Conservation (phyloP, 2,329 filamentous ascomycete genomes). For the Colletotrichum falcatum region DNA sequence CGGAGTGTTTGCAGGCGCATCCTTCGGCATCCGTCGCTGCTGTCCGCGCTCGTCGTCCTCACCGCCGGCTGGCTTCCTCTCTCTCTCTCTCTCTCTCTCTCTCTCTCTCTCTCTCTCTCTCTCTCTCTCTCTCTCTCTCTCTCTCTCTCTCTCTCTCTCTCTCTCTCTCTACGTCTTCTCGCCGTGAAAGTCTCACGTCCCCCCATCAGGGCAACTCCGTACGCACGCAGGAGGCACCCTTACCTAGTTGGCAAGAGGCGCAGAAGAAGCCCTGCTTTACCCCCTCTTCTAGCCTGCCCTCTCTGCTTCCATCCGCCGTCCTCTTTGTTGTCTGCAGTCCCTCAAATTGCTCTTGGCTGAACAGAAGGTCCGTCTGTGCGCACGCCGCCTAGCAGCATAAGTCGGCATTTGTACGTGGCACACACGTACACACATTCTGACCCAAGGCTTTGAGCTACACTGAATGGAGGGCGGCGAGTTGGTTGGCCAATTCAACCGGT, state of each 20-base stretch:
- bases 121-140: too few relatives aligned
- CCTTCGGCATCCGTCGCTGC: background rate
- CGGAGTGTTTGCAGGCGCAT: background rate
- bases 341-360: constrained; percentile 12
- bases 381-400: constrained; percentile 14
- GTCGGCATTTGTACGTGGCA: background rate
- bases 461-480: background rate
- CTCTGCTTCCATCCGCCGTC: background rate
- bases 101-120: too few relatives aligned
- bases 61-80: too few relatives aligned
- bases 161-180: background rate
- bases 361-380: background rate
- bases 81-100: too few relatives aligned
- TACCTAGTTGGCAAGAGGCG: background rate
- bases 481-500: constrained; percentile 33
- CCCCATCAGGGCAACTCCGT: background rate
- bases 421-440: background rate
- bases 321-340: background rate
- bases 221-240: background rate
- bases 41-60: too few relatives aligned
- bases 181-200: constrained; percentile 3
- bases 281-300: background rate
- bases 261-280: background rate
- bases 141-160: too few relatives aligned
- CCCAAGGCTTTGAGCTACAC: constrained; percentile 8